Base-by-base conservation (phyloP, 2,329 filamentous ascomycete species). In the Ceratocystis ficicola region DNA sequence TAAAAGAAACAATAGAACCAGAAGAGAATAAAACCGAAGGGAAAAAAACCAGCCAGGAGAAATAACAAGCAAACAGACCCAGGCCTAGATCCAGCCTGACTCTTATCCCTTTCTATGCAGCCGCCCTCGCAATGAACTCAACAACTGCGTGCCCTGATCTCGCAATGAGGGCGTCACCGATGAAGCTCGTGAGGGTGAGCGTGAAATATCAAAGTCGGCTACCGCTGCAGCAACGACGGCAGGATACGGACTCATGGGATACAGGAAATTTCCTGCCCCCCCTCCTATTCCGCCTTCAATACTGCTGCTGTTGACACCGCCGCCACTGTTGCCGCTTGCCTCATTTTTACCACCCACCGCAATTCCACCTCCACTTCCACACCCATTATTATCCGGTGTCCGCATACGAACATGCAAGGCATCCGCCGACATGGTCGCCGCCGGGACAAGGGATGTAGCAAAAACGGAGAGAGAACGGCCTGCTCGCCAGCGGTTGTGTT, bases 51-150 rank as follows among this genome's bases (percentile, higher is more conserved):
- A 30, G 20, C 20, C 10, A 50, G 46, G 46, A n/a, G 6, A 50
- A n/a, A 50, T 8, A 22, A 25, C 46, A 50, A 20, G 7, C 17
- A 48, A 20, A 17, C 44, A 20, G 44, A 20, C 44, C 5, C 17
- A 20, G 44, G 5, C 44, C 15, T 20, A 10, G 44, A 8, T 22
- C 8, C 17, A 64, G 36, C 36, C 36, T 12, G 3, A 41, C 36
- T 41, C 30, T 30, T 22, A 66, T 20, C 44, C 36, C 57, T 41
- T 66, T 20, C 50, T 66, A 22, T 44, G 36, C 50, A 66, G 36
- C 17, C 65, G 65, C 2, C 50, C 65, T 10, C 65, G 65, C 12
- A 66, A 20, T 25, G 65, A 66, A 46, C 61, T 66, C 28, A 66
- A 28, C 10, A 66, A 20, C 10, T 60, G 62, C 30, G 61, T 46